Base-by-base conservation (phyloP, 208 protist genomes). In the Trypanosoma platydactyli region DNA sequence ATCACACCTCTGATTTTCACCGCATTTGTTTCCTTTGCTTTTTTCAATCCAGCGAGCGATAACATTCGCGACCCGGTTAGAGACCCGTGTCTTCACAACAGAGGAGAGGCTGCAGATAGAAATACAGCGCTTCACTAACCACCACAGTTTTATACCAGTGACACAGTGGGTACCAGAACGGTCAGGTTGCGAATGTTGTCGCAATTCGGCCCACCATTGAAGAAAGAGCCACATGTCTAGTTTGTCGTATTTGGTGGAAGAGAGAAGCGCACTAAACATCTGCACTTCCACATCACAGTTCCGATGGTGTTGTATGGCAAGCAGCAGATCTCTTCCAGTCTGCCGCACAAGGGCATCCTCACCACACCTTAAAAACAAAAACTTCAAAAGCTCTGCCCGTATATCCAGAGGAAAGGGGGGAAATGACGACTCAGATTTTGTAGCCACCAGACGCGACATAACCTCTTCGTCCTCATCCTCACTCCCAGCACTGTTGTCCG, bases 161-260 rank as follows among this genome's bases (percentile, higher is more conserved):
- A 64, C 13, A 38, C 12, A 38, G 0, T 45, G 59, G 35, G 5
- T 15, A 53, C 44, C 46, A 9, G 59, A 5, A 22, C 35, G 24
- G 20, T 30, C 22, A 38, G 27, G 18, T 20, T 64, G n/a, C 4
- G 38, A 51, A 58, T 50, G 24, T 22, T 24, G 15, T 13, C 22
- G 5, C 38, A 71, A 48, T 40, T 62, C 38, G 16, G n/a, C 20
- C 35, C 53, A 67, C 22, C 52, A 50, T 29, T 57, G 33, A 9
- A 75, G 29, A 64, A 75, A 74, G 18, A 64, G 33, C 40, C 29
- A 27, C 1, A 62, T n/a, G 12, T 69, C 69, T 6, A 57, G 42
- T 27, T 53, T 38, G 38, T 75, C 69, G 30, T 68, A 75, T 20
- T 58, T 67, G 12, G 13, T 18, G 45, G 61, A 59, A 22, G 52